Conservation (phyloP, 1,284 basidiomycete genomes). For the Porphyrellus sp. region DNA sequence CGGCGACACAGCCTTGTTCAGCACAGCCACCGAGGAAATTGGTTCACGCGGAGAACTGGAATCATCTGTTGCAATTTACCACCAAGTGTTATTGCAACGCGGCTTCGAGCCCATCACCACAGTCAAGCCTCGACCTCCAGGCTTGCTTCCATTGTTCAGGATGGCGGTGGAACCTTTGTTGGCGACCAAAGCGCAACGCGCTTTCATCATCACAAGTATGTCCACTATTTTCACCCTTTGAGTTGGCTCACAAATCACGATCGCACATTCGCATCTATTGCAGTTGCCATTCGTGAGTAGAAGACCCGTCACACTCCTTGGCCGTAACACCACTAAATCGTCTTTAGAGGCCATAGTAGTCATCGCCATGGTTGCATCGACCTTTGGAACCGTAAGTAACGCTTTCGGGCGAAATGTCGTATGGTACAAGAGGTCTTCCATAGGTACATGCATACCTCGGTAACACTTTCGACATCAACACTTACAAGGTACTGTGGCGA, state of each 20-base stretch:
- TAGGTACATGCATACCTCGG: constrained; percentile 56
- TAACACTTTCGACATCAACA: constrained; percentile 34
- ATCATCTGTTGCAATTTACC: background rate
- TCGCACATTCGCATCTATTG: constrained; percentile 6
- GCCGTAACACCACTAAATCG: constrained; percentile 6
- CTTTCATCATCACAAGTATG: constrained; percentile 64
- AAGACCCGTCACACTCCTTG: background rate
- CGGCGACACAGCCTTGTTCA: background rate
- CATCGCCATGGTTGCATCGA: constrained; percentile 53
- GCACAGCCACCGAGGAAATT: constrained; percentile 17
- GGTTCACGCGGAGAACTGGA: background rate
- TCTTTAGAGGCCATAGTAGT: constrained; percentile 48
- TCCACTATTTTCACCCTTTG: constrained; percentile 5
- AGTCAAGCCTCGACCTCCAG: constrained; percentile 12
- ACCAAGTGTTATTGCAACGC: background rate
- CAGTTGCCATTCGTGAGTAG: constrained; percentile 48
- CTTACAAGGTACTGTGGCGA: constrained; percentile 50
- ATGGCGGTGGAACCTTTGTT: constrained; percentile 69
- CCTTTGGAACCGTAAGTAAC: constrained; percentile 46
- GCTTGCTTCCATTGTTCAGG: constrained; percentile 18
- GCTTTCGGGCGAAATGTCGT: background rate
- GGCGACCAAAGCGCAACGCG: constrained; percentile 61
- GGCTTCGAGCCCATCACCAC: constrained; percentile 6
- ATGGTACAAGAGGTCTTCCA: constrained; percentile 1
- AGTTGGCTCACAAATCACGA: constrained; percentile 12